A percentile compares a stretch with the other conserved stretches of the same genome.
Evolutionary conservation across 805 yeast species (phyloP).

Genomic region (Starmerella geochares): DNA sequence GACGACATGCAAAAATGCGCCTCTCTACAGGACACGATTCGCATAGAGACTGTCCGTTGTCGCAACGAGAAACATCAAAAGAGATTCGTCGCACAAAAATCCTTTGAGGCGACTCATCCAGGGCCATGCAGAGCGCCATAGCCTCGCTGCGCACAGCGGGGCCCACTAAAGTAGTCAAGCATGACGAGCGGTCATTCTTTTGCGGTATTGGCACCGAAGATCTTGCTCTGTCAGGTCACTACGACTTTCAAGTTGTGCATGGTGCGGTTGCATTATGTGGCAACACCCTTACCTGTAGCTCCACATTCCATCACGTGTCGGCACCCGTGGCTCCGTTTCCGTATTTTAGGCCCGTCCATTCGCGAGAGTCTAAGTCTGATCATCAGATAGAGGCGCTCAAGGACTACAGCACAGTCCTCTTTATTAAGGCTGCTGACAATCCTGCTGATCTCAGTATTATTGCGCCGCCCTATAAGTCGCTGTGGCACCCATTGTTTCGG

Average conservation of each 20-base stretch:
- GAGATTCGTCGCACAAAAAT: too few relatives aligned
- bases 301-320: conserved; percentile 9
- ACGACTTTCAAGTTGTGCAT: conserved; percentile 25
- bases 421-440: background rate
- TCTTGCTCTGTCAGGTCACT: conserved; percentile 29
- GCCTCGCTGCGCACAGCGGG: conserved; percentile 16
- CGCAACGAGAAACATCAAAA: too few relatives aligned
- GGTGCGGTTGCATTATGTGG: conserved; percentile 31
- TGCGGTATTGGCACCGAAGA: conserved; percentile 20
- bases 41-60: too few relatives aligned
- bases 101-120: background rate
- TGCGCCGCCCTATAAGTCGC: conserved; percentile 28
- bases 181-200: background rate
- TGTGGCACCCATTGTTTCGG: conserved; percentile 17
- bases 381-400: background rate
- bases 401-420: conserved; percentile 11
- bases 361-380: background rate
- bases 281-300: conserved; percentile 12
- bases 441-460: conserved; percentile 14
- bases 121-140: conserved; percentile 18
- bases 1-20: background rate
- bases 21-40: too few relatives aligned
- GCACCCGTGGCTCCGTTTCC: conserved; percentile 24
- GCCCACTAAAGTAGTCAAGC: conserved; percentile 6
- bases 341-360: conserved; percentile 15